A percentile compares a stretch with the other conserved stretches of the same genome.
phyloP scores from a whole-genome alignment of 495 filamentous ascomycete genomes.

The Darksidea phi region DNA sequence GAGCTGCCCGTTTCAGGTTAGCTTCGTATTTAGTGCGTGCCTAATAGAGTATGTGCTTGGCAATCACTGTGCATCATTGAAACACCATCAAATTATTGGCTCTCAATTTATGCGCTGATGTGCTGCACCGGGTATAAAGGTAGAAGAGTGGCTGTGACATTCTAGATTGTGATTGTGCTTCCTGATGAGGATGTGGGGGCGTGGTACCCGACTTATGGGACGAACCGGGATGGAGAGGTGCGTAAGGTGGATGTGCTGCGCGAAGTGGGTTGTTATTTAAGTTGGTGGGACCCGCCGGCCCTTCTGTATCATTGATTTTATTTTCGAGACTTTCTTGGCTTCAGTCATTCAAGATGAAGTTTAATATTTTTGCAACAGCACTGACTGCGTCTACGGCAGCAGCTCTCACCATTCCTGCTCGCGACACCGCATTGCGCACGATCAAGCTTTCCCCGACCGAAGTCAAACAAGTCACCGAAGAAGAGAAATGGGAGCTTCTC shows the following conservation, averaged over 20 bases:
- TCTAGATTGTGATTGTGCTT: too few relatives aligned
- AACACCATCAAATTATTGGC: not conserved
- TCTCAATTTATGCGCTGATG: not conserved
- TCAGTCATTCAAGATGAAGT: not conserved
- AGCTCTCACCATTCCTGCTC: not conserved
- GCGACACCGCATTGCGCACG: constrained; percentile 50
- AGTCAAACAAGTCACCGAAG: constrained; percentile 82
- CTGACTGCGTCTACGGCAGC: not conserved
- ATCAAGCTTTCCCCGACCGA: constrained; percentile 81
- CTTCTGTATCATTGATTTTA: too few relatives aligned
- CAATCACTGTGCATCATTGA: not conserved
- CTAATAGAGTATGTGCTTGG: not conserved
- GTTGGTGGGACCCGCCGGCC: too few relatives aligned
- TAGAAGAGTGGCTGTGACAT: not conserved
- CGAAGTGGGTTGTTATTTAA: too few relatives aligned
- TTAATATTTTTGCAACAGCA: not conserved
- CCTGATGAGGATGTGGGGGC: too few relatives aligned
- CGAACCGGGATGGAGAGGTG: too few relatives aligned
- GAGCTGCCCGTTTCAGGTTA: too few relatives aligned
- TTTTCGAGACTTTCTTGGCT: not conserved
- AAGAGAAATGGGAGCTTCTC: constrained; percentile 88
- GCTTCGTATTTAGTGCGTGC: not conserved
- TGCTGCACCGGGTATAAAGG: not conserved
- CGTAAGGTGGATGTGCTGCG: too few relatives aligned
- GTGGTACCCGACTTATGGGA: too few relatives aligned